Conservation (phyloP, 495 filamentous ascomycete genomes). For the Lepidopterella palustris region DNA sequence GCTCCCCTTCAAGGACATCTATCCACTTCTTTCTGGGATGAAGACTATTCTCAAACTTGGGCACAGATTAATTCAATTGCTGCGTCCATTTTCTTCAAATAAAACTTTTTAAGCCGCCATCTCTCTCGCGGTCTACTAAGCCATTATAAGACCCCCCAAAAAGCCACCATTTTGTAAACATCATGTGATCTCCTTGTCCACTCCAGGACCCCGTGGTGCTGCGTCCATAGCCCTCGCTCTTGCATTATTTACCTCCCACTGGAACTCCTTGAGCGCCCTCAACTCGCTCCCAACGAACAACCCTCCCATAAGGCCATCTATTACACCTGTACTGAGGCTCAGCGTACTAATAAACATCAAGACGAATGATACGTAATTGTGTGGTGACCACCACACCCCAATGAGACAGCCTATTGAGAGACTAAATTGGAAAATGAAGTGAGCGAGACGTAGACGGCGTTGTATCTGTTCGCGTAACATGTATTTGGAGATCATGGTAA, state of each 20-base stretch:
- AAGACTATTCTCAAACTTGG: too few species aligned
- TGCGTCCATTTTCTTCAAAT: too few species aligned
- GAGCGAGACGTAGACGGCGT: constrained; percentile 58
- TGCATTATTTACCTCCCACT: constrained; percentile 83
- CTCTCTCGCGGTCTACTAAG: too few species aligned
- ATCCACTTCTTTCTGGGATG: too few species aligned
- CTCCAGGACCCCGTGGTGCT: neutral
- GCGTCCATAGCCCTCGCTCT: constrained; percentile 34
- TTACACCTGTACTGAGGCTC: constrained; percentile 63
- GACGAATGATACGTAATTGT: constrained; percentile 71
- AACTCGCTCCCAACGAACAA: constrained; percentile 81
- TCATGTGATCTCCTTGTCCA: neutral
- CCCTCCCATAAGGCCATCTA: constrained; percentile 80
- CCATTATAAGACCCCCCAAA: too few species aligned
- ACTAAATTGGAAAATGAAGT: constrained; percentile 62
- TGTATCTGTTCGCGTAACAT: constrained; percentile 60
- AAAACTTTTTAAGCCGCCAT: too few species aligned
- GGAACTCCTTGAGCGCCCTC: constrained; percentile 82
- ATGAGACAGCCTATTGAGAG: constrained; percentile 65
- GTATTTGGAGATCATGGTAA: constrained; percentile 61
- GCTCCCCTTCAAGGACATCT: too few species aligned
- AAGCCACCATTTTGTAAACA: neutral
- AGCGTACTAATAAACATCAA: constrained; percentile 72
- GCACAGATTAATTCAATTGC: too few species aligned
- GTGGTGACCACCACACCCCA: constrained; percentile 77